A percentile compares a stretch with the other conserved stretches of the same genome.
Conservation (phyloP, 2,329 filamentous ascomycete species). For the Fusarium avenaceum region DNA sequence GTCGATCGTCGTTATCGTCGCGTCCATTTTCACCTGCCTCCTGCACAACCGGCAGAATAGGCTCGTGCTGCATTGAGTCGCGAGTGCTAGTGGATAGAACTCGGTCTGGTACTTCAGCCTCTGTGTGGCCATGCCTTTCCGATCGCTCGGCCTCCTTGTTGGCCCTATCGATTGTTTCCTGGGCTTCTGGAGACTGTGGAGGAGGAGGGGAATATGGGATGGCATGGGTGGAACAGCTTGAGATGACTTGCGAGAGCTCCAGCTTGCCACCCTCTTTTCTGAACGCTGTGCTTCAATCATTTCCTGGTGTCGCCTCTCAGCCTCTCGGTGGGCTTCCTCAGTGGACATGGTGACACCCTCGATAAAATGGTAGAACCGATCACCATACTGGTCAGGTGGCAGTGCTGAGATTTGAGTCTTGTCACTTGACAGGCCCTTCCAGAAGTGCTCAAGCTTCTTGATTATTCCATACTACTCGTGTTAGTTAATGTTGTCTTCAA, state of each 20-base stretch:
- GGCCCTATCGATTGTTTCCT: constrained; percentile 59
- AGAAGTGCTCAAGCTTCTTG: constrained; percentile 96
- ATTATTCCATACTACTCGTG: constrained; percentile 83
- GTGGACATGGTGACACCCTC: constrained; percentile 89
- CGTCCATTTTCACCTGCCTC: constrained; percentile 79
- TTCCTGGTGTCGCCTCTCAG: constrained; percentile 70
- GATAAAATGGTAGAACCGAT: constrained; percentile 94
- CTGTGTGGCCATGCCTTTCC: constrained; percentile 52
- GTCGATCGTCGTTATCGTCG: constrained; percentile 58
- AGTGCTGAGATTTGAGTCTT: constrained; percentile 92
- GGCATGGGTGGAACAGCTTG: constrained; percentile 60
- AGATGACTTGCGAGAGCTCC: constrained; percentile 55
- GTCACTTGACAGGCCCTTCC: constrained; percentile 90
- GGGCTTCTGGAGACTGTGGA: constrained; percentile 55
- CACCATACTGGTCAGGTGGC: constrained; percentile 89
- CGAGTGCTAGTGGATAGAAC: constrained; percentile 64
- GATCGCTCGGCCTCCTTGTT: constrained; percentile 55
- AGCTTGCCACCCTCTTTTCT: constrained; percentile 55
- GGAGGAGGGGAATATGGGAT: constrained; percentile 62
- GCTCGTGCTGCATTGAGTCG: constrained; percentile 69
- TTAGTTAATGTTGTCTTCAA: constrained; percentile 43
- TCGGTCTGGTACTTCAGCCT: constrained; percentile 72
- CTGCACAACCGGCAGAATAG: constrained; percentile 84
- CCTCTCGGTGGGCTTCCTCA: constrained; percentile 83
- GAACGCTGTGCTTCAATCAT: constrained; percentile 59